These are phyloP conservation scores for Globisporangium takayamanum DNA, from an alignment of 352 stramenopile species.

Conservation along the genomic window DNA sequence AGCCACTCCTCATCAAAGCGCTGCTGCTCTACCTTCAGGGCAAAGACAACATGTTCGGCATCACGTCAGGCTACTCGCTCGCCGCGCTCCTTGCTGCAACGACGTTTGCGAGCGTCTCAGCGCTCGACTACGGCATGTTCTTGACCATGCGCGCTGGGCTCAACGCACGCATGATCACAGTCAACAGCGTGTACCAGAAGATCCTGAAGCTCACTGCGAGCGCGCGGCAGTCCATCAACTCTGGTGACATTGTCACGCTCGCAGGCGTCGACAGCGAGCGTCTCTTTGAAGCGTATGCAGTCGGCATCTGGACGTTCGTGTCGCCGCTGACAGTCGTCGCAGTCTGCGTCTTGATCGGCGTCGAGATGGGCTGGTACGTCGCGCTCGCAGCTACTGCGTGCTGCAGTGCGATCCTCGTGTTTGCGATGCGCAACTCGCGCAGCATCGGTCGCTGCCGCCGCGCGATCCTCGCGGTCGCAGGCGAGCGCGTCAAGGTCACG, in stretches of 20 bases:
- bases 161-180: slow-evolving; percentile 22
- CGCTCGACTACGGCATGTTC: slow-evolving; percentile 45
- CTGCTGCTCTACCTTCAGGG: slow-evolving; percentile 19
- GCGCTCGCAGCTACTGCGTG: slow-evolving; percentile 15
- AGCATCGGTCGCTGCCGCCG: slow-evolving; percentile 29
- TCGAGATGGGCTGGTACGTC: slow-evolving; percentile 16
- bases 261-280: slow-evolving; percentile 47
- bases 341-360: slow-evolving; percentile 16
- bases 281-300: slow-evolving; percentile 39
- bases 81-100: slow-evolving; percentile 6
- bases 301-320: slow-evolving; percentile 11
- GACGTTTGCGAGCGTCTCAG: slow-evolving; percentile 16
- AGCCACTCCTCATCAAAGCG: slow-evolving; percentile 30
- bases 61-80: slow-evolving; percentile 18
- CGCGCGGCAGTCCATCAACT: slow-evolving; percentile 32
- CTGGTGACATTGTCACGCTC: slow-evolving; percentile 54
- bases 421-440: slow-evolving; percentile 22
- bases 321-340: no score
- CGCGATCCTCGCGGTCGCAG: slow-evolving; percentile 31
- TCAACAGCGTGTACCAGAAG: slow-evolving; percentile 43
- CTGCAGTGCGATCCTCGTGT: slow-evolving; percentile 9
- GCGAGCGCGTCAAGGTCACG: slow-evolving; percentile 88
- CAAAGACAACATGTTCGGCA: slow-evolving; percentile 17
- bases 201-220: slow-evolving; percentile 34
- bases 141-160: slow-evolving; percentile 32